A percentile compares a stretch with the other conserved stretches of the same genome.
Conservation (phyloP, 2,329 filamentous ascomycete species). For the Colletotrichum paranaense region DNA sequence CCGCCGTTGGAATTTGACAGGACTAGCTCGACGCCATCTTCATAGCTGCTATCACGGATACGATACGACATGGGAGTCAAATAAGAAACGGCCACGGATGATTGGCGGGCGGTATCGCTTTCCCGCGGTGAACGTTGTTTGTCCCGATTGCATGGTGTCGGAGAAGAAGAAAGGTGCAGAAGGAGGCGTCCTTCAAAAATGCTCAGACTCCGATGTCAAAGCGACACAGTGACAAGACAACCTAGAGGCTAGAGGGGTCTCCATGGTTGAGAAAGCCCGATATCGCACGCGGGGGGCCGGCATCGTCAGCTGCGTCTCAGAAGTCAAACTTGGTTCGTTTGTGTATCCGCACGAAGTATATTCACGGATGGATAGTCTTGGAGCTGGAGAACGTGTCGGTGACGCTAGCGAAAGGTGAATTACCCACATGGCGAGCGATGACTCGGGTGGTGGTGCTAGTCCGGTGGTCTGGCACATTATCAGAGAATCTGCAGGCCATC, state of each 20-base stretch:
- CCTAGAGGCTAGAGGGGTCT: not conserved
- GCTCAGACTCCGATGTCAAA: not conserved
- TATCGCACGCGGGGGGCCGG: not conserved
- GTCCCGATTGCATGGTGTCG: not conserved
- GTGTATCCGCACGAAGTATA: not conserved
- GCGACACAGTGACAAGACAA: not conserved
- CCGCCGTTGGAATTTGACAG: constrained; percentile 7
- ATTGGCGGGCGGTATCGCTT: not conserved
- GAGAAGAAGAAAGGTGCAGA: constrained; percentile 1
- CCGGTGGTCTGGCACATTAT: not conserved
- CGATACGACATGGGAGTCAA: not conserved
- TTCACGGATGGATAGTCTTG: not conserved
- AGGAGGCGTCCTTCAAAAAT: not conserved
- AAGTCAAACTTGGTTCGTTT: not conserved
- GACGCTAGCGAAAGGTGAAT: not conserved
- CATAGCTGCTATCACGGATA: not conserved
- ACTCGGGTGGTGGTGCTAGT: not conserved
- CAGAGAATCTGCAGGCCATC: not conserved
- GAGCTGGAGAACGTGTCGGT: not conserved
- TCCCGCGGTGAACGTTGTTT: not conserved
- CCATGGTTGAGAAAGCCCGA: not conserved
- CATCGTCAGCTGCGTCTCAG: not conserved
- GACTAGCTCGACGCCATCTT: not conserved
- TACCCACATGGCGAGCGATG: not conserved
- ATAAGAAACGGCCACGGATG: not conserved